phyloP scores from a whole-genome alignment of 805 yeast species.

The Jamesozyma hellenica region DNA sequence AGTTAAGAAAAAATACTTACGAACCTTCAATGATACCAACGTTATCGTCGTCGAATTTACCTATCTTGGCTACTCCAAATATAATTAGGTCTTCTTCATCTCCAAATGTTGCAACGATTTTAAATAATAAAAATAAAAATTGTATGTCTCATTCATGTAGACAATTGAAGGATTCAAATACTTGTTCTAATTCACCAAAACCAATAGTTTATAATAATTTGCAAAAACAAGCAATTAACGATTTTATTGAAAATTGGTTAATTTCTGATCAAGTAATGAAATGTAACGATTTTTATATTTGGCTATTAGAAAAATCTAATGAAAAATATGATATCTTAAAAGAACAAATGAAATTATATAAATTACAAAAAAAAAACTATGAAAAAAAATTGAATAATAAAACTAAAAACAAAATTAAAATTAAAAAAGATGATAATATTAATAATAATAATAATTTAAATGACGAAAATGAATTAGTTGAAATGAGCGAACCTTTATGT shows the following conservation, averaged over 20 bases:
- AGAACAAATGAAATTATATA: slow-evolving; percentile 17
- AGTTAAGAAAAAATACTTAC: slow-evolving; percentile 3
- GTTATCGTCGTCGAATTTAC: neutral
- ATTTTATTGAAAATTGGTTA: slow-evolving; percentile 28
- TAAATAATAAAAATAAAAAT: neutral
- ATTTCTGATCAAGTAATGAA: slow-evolving; percentile 22
- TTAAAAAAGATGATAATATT: neutral
- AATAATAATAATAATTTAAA: neutral
- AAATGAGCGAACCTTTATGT: neutral
- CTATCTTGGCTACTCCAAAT: neutral
- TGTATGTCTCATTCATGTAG: neutral
- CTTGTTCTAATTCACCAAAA: neutral
- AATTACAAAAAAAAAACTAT: slow-evolving; percentile 4
- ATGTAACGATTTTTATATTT: slow-evolving; percentile 26
- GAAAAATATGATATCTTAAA: slow-evolving; percentile 18
- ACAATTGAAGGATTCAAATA: slow-evolving; percentile 14
- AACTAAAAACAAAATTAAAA: neutral
- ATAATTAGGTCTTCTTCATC: slow-evolving; percentile 1
- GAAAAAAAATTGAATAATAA: slow-evolving; percentile 8
- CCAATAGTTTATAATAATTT: slow-evolving; percentile 3
- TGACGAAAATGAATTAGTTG: neutral
- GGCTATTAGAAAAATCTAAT: slow-evolving; percentile 22
- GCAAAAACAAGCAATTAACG: slow-evolving; percentile 14
- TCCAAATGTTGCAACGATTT: neutral
- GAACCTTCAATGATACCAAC: slow-evolving; percentile 2